Base-by-base conservation (phyloP, 2,329 filamentous ascomycete species). In the Hyphodiscus sp. region DNA sequence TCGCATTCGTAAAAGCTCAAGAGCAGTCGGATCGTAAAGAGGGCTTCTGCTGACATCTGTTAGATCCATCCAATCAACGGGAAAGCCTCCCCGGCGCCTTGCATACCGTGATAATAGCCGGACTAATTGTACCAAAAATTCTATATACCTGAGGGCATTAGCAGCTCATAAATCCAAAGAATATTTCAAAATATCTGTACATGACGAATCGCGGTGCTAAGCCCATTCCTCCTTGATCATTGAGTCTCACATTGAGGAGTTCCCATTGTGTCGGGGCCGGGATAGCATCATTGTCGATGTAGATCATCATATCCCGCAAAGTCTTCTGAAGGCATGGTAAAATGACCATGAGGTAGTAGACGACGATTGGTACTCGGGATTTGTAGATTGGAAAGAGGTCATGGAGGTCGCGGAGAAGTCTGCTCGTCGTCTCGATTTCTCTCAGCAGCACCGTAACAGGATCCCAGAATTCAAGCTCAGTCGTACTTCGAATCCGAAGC, bases 161-260 rank as follows among this genome's bases (percentile, higher is more conserved):
- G 41, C 47, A 43, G 13, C 16, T 6, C 41, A 7, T 15, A 9
- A n/a, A 2, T 19, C 18, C 13, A 41, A 16, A 50, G 18, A 20
- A 20, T n/a, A 19, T 6, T 11, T 13, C 7, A 19, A 15, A 20
- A 8, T 20, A 16, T 50, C 3, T 43, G 33, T 43, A 83, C 51
- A 81, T 71, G 26, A 73, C 65, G 56, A 84, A 83, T 7, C 80
- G 71, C 16, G 76, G 74, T 1, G 75, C 74, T 1, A 85, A 68
- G 6, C 71, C 70, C 30, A 80, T 72, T 0, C 71, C 74, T 2
- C 74, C 74, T 62, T 83, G 78, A 20, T 76, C 71, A 8, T 72
- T 74, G 73, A 84, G 74, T 5, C 70, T 68, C 64, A 82, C 73
- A 62, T 77, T 81, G 79, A 84, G 83, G 59, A 73, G 74, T 43